Base-by-base conservation (phyloP, 352 stramenopile genomes). In the Globisporangium alternatum region DNA sequence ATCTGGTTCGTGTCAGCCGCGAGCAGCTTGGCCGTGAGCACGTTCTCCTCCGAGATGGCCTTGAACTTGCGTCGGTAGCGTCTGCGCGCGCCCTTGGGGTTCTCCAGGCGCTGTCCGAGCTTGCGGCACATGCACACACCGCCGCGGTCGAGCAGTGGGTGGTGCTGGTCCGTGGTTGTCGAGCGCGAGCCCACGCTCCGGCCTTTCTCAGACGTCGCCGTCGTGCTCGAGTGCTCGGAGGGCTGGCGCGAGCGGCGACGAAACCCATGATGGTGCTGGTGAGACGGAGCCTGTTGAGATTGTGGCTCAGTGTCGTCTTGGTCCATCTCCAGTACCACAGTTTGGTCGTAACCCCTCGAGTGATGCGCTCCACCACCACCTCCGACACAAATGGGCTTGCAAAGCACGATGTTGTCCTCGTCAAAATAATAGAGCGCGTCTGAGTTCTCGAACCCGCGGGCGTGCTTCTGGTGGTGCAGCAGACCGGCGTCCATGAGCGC, bases 341-440 rank as follows among this genome's bases (percentile, higher is more conserved):
- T 10, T 17, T 60, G 39, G 3, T 35, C 48, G 30, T 66, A 49
- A 8, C 45, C 25, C 19, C 35, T 55, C n/a, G 41, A 48, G 12
- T 56, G 35, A 9, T 35, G 12, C 9, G 35, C 35, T 41, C 9
- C 35, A 21, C 33, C 35, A 17, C 59, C 19, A 37, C 49, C 49
- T 28, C 49, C 17, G 17, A 53, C n/a, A 31, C 60, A 54, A 25
- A 58, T 51, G 6, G 70, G 70, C 37, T 56, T 49, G 59, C 62
- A 70, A 0, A 74, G 43, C 17, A 56, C 51, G n/a, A 80, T 64
- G 25, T 65, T 74, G n/a, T 64, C 68, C 28, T 84, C 69, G 56
- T 86, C 75, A 39, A 86, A 77, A 52, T 67, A 81, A 54, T 79
- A 86, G 10, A 72, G 44, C 19, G 60, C 55, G 21, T 58, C 31